phyloP scores from a whole-genome alignment of 768 basidiomycete genomes.

The Pisolithus sp. region DNA sequence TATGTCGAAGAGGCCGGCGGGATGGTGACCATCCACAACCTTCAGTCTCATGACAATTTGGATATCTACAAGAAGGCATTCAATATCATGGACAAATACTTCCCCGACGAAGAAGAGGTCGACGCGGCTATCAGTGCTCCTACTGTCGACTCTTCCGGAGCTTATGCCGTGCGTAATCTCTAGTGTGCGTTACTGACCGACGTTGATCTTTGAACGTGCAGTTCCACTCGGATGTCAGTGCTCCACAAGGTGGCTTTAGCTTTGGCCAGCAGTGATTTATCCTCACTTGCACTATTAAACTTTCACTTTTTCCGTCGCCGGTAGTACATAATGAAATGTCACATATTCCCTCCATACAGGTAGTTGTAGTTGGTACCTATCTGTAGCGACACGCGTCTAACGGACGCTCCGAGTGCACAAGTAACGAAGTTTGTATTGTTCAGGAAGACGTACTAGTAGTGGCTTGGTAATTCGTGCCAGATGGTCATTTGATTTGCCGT shows the following conservation, averaged over 20 bases:
- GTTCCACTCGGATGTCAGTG: slow-evolving; percentile 82
- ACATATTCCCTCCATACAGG: slow-evolving; percentile 10
- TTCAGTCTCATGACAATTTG: slow-evolving; percentile 98
- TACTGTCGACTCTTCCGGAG: slow-evolving; percentile 64
- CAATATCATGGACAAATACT: slow-evolving; percentile 97
- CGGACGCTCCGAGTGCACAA: slow-evolving; percentile 24
- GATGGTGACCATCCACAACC: slow-evolving; percentile 97
- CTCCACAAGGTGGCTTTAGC: slow-evolving; percentile 93
- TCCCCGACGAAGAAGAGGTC: slow-evolving; percentile 94
- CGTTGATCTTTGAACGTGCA: slow-evolving; percentile 23
- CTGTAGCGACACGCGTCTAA: slow-evolving; percentile 26
- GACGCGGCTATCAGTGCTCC: slow-evolving; percentile 78
- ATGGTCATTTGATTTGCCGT: neutral
- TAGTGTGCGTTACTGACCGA: neutral
- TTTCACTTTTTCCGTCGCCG: slow-evolving; percentile 6
- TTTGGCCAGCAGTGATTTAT: slow-evolving; percentile 62
- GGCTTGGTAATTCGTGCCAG: slow-evolving; percentile 15
- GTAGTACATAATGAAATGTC: slow-evolving; percentile 14
- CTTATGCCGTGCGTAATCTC: slow-evolving; percentile 56
- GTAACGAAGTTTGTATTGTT: slow-evolving; percentile 15
- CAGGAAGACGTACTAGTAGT: slow-evolving; percentile 15
- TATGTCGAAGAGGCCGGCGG: slow-evolving; percentile 98
- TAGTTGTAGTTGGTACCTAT: slow-evolving; percentile 11
- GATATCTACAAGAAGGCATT: slow-evolving; percentile 99
- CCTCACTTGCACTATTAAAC: neutral